phyloP scores from a whole-genome alignment of 75 land plant species.

The Sequoia sempervirens region DNA sequence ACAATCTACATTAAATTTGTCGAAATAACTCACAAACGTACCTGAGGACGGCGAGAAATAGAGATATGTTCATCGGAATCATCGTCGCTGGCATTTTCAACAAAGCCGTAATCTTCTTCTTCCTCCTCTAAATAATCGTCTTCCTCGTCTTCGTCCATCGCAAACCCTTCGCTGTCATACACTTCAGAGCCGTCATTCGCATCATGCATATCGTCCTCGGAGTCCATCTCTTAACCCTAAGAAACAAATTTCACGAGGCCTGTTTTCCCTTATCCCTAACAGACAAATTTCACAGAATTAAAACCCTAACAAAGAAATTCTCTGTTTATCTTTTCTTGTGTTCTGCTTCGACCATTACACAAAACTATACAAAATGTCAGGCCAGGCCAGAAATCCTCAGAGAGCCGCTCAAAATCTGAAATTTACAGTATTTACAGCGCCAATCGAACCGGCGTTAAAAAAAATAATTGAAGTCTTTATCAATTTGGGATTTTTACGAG shows the following conservation, averaged over 20 bases:
- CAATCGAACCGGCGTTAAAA: background rate
- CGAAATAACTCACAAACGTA: background rate
- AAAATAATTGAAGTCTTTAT: background rate
- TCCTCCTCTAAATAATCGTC: conserved; percentile 20
- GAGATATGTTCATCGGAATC: conserved; percentile 32
- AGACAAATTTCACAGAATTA: background rate
- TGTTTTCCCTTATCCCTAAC: background rate
- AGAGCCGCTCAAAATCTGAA: background rate
- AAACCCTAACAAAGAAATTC: background rate
- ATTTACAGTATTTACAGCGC: background rate
- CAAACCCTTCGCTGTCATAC: conserved; percentile 34
- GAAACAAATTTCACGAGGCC: background rate
- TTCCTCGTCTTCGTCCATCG: conserved; percentile 33
- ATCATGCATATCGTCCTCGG: conserved; percentile 68
- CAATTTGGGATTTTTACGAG: background rate
- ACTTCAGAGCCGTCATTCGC: conserved; percentile 38
- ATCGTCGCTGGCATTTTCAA: conserved; percentile 32
- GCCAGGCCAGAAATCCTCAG: background rate
- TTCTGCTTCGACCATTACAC: background rate
- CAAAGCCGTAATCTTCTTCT: conserved; percentile 34
- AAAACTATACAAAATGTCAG: background rate
- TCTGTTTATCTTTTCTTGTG: background rate
- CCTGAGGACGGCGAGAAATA: conserved; percentile 41
- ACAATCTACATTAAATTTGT: background rate
- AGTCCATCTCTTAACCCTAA: conserved; percentile 27